Conservation (phyloP, 1,139 yeast species). For the Yamadazyma diddensiae region DNA sequence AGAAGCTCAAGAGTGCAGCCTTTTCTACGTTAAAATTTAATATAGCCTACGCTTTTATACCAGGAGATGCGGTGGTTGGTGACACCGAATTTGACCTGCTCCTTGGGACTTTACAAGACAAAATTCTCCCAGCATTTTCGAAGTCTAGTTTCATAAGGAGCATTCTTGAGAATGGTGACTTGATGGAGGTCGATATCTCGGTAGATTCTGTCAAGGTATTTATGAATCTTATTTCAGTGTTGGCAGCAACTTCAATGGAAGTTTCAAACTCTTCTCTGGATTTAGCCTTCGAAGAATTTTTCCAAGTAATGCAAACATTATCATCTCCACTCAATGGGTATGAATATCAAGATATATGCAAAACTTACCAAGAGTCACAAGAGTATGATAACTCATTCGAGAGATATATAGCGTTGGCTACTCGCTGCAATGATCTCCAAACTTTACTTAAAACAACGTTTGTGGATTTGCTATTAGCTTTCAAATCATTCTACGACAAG, state of each 20-base stretch:
- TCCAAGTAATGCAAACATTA: background rate
- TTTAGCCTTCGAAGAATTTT: background rate
- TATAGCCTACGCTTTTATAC: too few species aligned
- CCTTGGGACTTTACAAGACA: too few species aligned
- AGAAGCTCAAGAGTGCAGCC: too few species aligned
- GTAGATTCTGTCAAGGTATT: background rate
- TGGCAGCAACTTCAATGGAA: background rate
- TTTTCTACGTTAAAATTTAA: too few species aligned
- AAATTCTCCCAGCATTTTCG: too few species aligned
- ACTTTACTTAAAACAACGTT: slow-evolving; percentile 20
- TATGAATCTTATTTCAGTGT: background rate
- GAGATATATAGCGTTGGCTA: background rate
- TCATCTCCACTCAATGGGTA: background rate
- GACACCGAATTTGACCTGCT: too few species aligned
- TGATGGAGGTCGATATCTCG: background rate
- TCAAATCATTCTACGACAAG: slow-evolving; percentile 34
- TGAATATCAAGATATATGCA: background rate
- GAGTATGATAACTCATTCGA: background rate
- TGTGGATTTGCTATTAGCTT: slow-evolving; percentile 31
- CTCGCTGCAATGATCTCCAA: background rate
- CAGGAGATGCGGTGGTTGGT: too few species aligned
- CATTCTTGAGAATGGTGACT: too few species aligned
- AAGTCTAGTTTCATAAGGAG: too few species aligned
- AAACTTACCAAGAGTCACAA: too few species aligned
- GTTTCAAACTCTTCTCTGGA: background rate